These are phyloP conservation scores for Podaxis mareebaensis DNA, from an alignment of 768 basidiomycete genomes.

Conservation along the genomic window DNA sequence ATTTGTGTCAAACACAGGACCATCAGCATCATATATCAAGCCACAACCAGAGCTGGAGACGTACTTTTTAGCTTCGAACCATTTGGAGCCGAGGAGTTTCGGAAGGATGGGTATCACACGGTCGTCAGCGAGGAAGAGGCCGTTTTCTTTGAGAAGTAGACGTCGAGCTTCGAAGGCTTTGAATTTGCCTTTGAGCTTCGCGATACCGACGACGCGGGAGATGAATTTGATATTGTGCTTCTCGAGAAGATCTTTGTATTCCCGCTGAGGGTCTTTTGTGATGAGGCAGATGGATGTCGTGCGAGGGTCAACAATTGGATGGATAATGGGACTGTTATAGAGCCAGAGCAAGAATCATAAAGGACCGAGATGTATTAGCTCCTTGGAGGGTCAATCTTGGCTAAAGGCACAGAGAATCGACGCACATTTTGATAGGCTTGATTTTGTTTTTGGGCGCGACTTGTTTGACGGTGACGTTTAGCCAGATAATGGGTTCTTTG, in stretches of 20 bases:
- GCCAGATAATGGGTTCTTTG: slow-evolving; percentile 87
- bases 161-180: slow-evolving; percentile 82
- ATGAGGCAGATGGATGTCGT: slow-evolving; percentile 84
- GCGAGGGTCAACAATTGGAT: slow-evolving; percentile 84
- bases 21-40: background rate
- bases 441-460: slow-evolving; percentile 73
- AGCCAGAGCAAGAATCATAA: slow-evolving; percentile 7
- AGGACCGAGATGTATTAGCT: slow-evolving; percentile 8
- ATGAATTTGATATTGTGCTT: slow-evolving; percentile 84
- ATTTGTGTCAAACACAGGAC: slow-evolving; percentile 1
- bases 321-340: slow-evolving; percentile 61
- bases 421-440: slow-evolving; percentile 83
- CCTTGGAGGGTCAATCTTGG: background rate
- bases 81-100: slow-evolving; percentile 81
- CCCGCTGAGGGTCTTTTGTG: slow-evolving; percentile 92
- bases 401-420: background rate
- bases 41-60: slow-evolving; percentile 24
- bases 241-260: slow-evolving; percentile 93
- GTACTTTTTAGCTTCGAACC: slow-evolving; percentile 96
- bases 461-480: slow-evolving; percentile 84
- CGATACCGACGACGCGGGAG: slow-evolving; percentile 85
- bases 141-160: slow-evolving; percentile 84
- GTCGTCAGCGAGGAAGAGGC: slow-evolving; percentile 92
- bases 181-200: slow-evolving; percentile 94
- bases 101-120: slow-evolving; percentile 87